Conservation (phyloP, 306 rosid species). For the Cicer judaicum region DNA sequence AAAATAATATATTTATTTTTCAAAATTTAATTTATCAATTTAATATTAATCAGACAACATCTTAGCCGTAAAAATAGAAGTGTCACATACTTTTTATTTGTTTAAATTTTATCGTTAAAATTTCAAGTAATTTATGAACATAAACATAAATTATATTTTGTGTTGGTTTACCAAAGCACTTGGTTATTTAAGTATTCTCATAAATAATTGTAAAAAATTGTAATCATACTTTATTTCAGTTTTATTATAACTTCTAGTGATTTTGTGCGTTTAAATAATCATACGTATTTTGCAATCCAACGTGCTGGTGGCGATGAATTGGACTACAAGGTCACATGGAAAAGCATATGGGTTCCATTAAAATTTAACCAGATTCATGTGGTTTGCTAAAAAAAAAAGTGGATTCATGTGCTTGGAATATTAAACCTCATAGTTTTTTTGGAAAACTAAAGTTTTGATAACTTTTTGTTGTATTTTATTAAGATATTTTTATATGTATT, state of each 20-base stretch:
- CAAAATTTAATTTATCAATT: too few species aligned
- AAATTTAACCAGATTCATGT: conserved; percentile 33
- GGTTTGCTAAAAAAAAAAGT: conserved; percentile 4
- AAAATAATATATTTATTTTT: too few species aligned
- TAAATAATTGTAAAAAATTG: background rate
- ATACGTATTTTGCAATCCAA: conserved; percentile 13
- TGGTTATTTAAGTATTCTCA: background rate
- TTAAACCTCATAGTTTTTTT: background rate
- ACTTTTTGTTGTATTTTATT: background rate
- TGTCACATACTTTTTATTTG: accelerated
- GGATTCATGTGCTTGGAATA: conserved; percentile 37
- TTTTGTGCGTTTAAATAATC: background rate
- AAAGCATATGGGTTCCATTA: conserved; percentile 23
- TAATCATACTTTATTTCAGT: background rate
- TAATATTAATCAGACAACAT: too few species aligned
- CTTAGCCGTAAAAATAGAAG: too few species aligned
- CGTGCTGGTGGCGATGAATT: conserved; percentile 35
- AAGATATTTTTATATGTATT: background rate
- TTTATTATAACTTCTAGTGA: background rate
- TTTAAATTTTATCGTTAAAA: too few species aligned
- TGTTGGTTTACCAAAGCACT: too few species aligned
- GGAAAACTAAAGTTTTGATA: background rate
- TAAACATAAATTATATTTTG: background rate
- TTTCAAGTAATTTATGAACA: background rate
- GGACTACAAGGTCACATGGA: conserved; percentile 39